These are phyloP conservation scores for Dryas drummondii DNA, from an alignment of 306 rosid genomes.

Conservation along the genomic window DNA sequence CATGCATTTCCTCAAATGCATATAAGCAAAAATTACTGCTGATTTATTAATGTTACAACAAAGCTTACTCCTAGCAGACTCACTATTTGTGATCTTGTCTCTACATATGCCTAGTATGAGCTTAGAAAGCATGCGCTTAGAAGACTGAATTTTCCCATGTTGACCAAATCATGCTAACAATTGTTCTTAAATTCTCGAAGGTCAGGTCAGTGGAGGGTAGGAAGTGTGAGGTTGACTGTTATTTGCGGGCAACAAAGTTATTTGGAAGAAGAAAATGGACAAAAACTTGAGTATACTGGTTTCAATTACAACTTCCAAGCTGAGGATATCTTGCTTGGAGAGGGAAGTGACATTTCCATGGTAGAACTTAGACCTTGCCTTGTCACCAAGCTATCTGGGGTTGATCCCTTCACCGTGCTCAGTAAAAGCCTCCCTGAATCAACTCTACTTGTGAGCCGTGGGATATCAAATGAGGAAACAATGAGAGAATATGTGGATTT, in stretches of 20 bases:
- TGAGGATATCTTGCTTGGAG: conserved; percentile 73
- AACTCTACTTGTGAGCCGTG: conserved; percentile 20
- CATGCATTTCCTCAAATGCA: no score
- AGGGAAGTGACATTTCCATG: conserved; percentile 62
- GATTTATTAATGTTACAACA: background rate
- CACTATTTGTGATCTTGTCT: background rate
- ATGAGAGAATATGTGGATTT: conserved; percentile 75
- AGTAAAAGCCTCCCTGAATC: conserved; percentile 34
- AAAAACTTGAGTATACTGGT: conserved; percentile 29
- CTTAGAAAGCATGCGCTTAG: background rate
- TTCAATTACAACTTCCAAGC: conserved; percentile 52
- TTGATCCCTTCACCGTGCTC: conserved; percentile 42
- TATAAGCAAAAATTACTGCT: background rate
- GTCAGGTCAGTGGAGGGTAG: conserved; percentile 92
- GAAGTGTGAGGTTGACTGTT: conserved; percentile 53
- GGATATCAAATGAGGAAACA: conserved; percentile 63
- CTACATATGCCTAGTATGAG: background rate
- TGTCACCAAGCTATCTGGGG: conserved; percentile 46
- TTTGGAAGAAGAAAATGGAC: conserved; percentile 35
- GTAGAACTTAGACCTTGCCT: conserved; percentile 68
- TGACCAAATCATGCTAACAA: conserved; percentile 29
- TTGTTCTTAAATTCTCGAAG: conserved; percentile 42
- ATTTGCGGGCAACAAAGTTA: conserved; percentile 37
- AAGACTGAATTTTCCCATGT: background rate
- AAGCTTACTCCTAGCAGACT: background rate